phyloP scores from a whole-genome alignment of 2,329 filamentous ascomycete genomes.

The Xylaria sp. region DNA sequence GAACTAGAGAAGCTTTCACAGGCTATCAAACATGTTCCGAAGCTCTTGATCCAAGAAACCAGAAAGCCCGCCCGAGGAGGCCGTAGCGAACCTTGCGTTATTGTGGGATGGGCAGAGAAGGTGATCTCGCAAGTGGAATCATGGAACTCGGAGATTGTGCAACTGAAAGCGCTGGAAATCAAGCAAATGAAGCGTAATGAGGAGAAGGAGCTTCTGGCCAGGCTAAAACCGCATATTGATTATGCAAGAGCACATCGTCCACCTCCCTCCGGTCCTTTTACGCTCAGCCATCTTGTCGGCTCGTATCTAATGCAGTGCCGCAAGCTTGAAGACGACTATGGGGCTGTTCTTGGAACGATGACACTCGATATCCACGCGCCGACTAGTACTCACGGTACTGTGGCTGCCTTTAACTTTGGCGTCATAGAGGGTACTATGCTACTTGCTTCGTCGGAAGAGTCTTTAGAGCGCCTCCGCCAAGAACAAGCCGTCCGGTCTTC shows the following conservation, averaged over 20 bases:
- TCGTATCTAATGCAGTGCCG: slow-evolving; percentile 32
- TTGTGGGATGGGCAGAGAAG: slow-evolving; percentile 28
- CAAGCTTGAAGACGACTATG: slow-evolving; percentile 21
- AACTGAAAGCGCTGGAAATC: slow-evolving; percentile 2
- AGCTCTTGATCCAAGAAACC: slow-evolving; percentile 10
- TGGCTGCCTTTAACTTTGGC: slow-evolving; percentile 27
- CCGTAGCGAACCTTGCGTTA: background rate
- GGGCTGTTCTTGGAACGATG: slow-evolving; percentile 12
- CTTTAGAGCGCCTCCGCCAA: slow-evolving; percentile 25
- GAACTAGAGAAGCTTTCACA: background rate
- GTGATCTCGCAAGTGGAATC: slow-evolving; percentile 10
- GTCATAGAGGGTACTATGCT: slow-evolving; percentile 31
- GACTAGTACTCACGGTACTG: slow-evolving; percentile 26
- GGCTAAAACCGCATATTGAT: slow-evolving; percentile 31
- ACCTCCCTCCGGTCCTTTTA: background rate
- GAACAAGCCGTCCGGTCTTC: slow-evolving; percentile 16
- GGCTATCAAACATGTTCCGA: slow-evolving; percentile 9
- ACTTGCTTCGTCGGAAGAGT: slow-evolving; percentile 24
- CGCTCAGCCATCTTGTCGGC: slow-evolving; percentile 15
- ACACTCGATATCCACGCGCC: slow-evolving; percentile 27
- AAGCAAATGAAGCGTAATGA: slow-evolving; percentile 12
- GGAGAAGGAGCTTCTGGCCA: slow-evolving; percentile 24
- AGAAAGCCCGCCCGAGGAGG: background rate
- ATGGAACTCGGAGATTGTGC: slow-evolving; percentile 8
- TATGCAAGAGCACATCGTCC: slow-evolving; percentile 23